Evolutionary conservation across 352 stramenopile genomes (phyloP).

Genomic region (Stramenopiles sp.): DNA sequence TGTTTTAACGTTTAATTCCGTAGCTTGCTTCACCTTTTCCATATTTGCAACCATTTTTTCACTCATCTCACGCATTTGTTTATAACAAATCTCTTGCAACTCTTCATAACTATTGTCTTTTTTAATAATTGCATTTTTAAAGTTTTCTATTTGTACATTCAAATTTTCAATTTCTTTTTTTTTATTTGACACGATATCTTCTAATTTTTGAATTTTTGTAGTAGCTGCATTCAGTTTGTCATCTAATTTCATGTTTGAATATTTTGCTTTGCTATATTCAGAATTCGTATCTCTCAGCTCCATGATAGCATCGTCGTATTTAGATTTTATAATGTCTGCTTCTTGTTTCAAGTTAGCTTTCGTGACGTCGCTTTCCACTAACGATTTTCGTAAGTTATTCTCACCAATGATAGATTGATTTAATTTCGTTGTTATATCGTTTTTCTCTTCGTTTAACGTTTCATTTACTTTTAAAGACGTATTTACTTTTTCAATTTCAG

Average conservation of each 20-base stretch:
- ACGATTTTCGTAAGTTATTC: not conserved
- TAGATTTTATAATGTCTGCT: not conserved
- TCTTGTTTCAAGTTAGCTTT: not conserved
- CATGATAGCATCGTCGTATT: no score
- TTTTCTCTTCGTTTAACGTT: not conserved
- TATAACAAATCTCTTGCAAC: not conserved
- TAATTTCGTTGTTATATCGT: not conserved
- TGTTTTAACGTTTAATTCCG: not conserved
- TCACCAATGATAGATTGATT: not conserved
- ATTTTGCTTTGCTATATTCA: not conserved
- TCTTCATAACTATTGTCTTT: not conserved
- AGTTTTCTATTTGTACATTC: not conserved
- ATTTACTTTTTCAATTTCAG: not conserved
- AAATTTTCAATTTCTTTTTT: not conserved
- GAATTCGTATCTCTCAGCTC: not conserved
- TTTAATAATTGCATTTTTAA: not conserved
- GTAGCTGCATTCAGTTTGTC: not conserved
- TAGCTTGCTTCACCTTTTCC: not conserved
- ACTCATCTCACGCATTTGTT: constrained; percentile 3
- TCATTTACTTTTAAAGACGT: not conserved
- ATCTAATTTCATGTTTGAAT: not conserved
- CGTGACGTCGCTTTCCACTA: not conserved
- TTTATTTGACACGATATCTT: not conserved
- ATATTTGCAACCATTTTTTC: not conserved
- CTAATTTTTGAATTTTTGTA: not conserved